Percentiles rank a stretch among this genome's conserved stretches.
These are phyloP conservation scores for Allium sativum DNA, from an alignment of 106 monocot genomes.

Conservation along the genomic window DNA sequence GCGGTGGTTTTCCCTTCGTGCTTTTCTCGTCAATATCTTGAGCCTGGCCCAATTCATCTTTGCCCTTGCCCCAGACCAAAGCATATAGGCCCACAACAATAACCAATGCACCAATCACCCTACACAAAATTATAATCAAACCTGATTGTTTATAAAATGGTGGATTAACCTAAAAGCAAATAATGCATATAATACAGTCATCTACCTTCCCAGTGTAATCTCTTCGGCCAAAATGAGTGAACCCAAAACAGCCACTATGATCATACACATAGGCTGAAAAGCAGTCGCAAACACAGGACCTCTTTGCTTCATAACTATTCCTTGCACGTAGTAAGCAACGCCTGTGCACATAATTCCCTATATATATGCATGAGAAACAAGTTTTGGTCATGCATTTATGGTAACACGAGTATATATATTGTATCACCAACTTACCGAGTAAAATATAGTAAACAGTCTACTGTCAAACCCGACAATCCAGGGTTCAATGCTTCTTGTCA, in stretches of 20 bases:
- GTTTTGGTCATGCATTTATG: not conserved
- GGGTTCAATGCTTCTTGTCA: not conserved
- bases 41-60: not conserved
- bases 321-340: conserved; percentile 14
- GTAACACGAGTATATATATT: not conserved
- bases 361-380: not conserved
- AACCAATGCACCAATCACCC: conserved; percentile 5
- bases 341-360: conserved; percentile 13
- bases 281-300: conserved; percentile 19
- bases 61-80: conserved; percentile 8
- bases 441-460: conserved; percentile 4
- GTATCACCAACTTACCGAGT: conserved; percentile 3
- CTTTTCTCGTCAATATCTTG: not conserved
- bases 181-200: not conserved
- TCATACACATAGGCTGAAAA: conserved; percentile 14
- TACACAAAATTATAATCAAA: not conserved
- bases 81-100: conserved; percentile 8
- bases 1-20: too few relatives aligned
- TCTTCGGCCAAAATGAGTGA: conserved; percentile 11
- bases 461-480: conserved; percentile 14
- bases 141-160: too few relatives aligned
- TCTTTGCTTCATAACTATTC: conserved; percentile 8
- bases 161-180: not conserved
- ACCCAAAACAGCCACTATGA: conserved; percentile 6
- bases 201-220: conserved; percentile 10